Evolutionary conservation across 208 protist species (phyloP), one percentile per base, ranked within the genome.

Genomic region (Balamuthia mandrillaris): DNA sequence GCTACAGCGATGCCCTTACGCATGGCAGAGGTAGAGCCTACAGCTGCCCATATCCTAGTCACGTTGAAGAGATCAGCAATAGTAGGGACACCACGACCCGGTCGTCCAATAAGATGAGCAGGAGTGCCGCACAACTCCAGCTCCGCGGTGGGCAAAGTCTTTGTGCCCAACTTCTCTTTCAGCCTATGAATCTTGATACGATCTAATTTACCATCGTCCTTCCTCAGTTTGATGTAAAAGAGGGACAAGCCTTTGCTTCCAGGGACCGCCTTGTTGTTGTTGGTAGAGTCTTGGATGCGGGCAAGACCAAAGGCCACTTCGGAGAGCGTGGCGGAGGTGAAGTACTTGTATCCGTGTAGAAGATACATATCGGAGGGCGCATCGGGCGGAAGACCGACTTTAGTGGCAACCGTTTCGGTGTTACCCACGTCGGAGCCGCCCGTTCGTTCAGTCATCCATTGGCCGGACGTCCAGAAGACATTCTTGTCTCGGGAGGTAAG

Each of bases 141-240:
- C 72, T 91, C 88, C 45, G 88, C 87, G 14, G 88, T 91, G 41
- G 88, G 88, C 21, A 91, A 54, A 10, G 79, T 35, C 74, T 88
- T 87, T 6, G 88, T 91, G 70, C 88, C 88, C 7, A 91, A 51
- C 84, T 91, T 91, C 12, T 91, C 68, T 42, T 89, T 89, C 45
- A 89, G 85, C 1, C 78, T 45, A 2, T 63, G 70, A 44, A 89
- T 63, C 7, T 49, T n/a, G 18, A 89, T 77, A 35, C 72, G 68
- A 47, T 87, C 84, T 16, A 85, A 56, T 27, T 60, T 66, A 37
- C 63, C 56, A n/a, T 58, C 44, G 10, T 54, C 58, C 42, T 89
- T 45, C 31, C 77, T n/a, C 10, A 68, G 51, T 41, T 68, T 24
- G 18, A 86, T 44, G 54, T 77, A 86, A 29, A 86, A 87, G 0